A percentile compares a stretch with the other conserved stretches of the same genome.
phyloP scores from a whole-genome alignment of 306 rosid species.

The Glycyrrhiza uralensis region DNA sequence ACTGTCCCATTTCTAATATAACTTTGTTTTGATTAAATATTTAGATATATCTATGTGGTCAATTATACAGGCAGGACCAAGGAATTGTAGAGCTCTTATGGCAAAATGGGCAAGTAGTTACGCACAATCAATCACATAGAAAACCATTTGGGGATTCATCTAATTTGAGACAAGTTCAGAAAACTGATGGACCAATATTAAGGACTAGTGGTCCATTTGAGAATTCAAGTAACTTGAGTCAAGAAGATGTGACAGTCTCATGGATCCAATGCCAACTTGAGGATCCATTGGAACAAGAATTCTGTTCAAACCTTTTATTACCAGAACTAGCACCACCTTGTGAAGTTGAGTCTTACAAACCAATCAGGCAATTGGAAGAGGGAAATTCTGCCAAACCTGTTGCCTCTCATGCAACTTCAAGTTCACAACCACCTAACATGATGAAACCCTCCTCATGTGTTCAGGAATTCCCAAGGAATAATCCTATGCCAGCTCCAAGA shows the following conservation, averaged over 20 bases:
- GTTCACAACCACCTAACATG: slow-evolving; percentile 24
- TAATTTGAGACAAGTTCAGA: slow-evolving; percentile 46
- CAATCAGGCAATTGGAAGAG: slow-evolving; percentile 46
- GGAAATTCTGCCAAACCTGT: slow-evolving; percentile 39
- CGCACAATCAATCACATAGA: slow-evolving; percentile 57
- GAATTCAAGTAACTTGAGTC: slow-evolving; percentile 48
- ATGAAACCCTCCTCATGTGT: slow-evolving; percentile 24
- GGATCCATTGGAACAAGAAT: slow-evolving; percentile 60
- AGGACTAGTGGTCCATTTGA: slow-evolving; percentile 39
- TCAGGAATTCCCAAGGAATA: slow-evolving; percentile 34
- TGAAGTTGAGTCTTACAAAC: slow-evolving; percentile 47
- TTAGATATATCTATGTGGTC: slow-evolving; percentile 14
- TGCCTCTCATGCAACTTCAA: slow-evolving; percentile 24
- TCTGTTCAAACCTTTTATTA: slow-evolving; percentile 51
- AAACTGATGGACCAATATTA: slow-evolving; percentile 43
- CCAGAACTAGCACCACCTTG: slow-evolving; percentile 51
- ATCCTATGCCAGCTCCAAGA: slow-evolving; percentile 58
- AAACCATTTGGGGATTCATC: slow-evolving; percentile 34
- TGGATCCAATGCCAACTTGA: slow-evolving; percentile 70
- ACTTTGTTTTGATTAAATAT: not conserved
- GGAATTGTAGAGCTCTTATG: slow-evolving; percentile 77
- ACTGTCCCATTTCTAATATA: not conserved
- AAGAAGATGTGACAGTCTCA: slow-evolving; percentile 54
- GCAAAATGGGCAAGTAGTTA: slow-evolving; percentile 84
- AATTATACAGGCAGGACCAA: slow-evolving; percentile 59